Conservation (phyloP, 75 land plant species). For the Larix kaempferi region DNA sequence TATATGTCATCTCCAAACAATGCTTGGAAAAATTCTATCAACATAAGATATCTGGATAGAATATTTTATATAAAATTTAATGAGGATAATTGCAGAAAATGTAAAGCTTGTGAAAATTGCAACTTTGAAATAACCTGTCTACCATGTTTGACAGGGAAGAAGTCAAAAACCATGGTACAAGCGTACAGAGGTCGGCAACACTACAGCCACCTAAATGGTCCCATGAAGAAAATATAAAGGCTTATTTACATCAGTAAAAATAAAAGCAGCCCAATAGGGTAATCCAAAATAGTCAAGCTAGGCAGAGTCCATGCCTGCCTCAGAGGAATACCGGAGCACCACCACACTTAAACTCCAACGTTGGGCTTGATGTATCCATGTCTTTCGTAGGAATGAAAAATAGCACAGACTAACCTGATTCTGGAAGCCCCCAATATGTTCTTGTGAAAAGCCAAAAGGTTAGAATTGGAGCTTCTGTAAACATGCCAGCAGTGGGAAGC, state of each 20-base stretch:
- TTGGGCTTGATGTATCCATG: no score
- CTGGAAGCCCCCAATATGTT: not conserved
- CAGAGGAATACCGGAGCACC: not conserved
- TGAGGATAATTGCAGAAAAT: not conserved
- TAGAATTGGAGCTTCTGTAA: not conserved
- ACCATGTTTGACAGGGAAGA: not conserved
- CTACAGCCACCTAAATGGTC: not conserved
- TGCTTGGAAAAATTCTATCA: not conserved
- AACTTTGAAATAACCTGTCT: not conserved
- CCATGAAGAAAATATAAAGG: not conserved
- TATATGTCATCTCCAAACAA: not conserved
- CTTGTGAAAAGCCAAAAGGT: not conserved
- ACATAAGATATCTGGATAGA: not conserved
- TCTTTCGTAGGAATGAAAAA: not conserved
- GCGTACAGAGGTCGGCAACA: not conserved
- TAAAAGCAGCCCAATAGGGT: not conserved
- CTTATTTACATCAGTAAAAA: not conserved
- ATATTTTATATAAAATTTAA: not conserved
- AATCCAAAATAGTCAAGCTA: not conserved
- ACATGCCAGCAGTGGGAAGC: not conserved
- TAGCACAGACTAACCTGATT: not conserved
- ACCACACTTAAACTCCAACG: not conserved
- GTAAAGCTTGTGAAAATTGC: not conserved
- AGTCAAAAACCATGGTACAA: not conserved
- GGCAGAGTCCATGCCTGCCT: no score